A percentile compares a stretch with the other conserved stretches of the same genome.
Evolutionary conservation across 2,329 filamentous ascomycete species (phyloP).

Genomic region (Davidsoniella australis): DNA sequence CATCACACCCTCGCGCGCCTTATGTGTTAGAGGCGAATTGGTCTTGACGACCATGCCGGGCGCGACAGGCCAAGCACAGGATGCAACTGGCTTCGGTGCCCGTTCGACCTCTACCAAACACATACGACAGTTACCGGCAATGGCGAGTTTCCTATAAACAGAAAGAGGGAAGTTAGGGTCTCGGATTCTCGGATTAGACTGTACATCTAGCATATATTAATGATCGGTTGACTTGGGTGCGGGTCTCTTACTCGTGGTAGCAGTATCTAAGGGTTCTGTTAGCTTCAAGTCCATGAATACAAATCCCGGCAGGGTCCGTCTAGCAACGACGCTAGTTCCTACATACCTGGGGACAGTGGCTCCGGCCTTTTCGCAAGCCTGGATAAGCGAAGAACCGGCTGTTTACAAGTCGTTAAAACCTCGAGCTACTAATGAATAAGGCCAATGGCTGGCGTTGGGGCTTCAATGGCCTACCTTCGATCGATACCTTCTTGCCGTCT

Average conservation of each 20-base stretch:
- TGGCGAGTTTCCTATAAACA: constrained; percentile 69
- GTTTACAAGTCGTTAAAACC: constrained; percentile 17
- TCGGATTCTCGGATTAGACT: background rate
- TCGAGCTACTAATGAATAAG: background rate
- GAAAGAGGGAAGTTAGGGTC: constrained; percentile 1
- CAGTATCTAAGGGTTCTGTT: constrained; percentile 53
- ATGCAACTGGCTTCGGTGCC: constrained; percentile 91
- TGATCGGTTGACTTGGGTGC: constrained; percentile 12
- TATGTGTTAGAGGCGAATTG: constrained; percentile 87
- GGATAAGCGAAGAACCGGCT: constrained; percentile 94
- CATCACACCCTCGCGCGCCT: constrained; percentile 97
- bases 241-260: constrained; percentile 71
- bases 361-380: constrained; percentile 97
- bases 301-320: constrained; percentile 5
- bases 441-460: constrained; percentile 13
- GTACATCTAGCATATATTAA: constrained; percentile 8
- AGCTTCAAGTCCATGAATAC: constrained; percentile 1
- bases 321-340: constrained; percentile 1
- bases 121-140: constrained; percentile 99
- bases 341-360: constrained; percentile 66
- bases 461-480: constrained; percentile 55
- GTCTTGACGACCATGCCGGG: constrained; percentile 99
- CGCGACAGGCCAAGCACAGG: constrained; percentile 96
- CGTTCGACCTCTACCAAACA: constrained; percentile 95
- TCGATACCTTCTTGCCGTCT: constrained; percentile 97